Conservation (phyloP, 352 stramenopile species). For the Pythium chondricola region DNA sequence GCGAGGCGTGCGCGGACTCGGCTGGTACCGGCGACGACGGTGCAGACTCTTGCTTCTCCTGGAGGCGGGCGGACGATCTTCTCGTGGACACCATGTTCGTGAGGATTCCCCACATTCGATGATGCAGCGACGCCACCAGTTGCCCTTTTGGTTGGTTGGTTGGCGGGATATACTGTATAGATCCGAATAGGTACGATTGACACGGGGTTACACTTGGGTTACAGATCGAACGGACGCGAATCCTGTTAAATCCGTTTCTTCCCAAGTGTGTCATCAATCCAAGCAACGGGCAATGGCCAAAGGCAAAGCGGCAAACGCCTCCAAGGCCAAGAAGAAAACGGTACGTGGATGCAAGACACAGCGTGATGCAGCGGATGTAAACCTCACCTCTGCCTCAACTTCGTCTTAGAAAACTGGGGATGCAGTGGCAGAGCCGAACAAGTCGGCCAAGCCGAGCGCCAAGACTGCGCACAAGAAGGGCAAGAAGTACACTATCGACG, state of each 20-base stretch:
- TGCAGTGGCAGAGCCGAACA: background rate
- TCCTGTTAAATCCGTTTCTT: too few relatives aligned
- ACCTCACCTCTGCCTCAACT: too few relatives aligned
- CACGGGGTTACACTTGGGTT: conserved; percentile 1
- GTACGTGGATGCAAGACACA: background rate
- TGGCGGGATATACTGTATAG: conserved; percentile 1
- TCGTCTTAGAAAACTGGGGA: background rate
- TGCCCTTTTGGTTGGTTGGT: conserved; percentile 18
- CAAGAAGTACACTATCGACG: conserved; percentile 17
- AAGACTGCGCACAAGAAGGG: conserved; percentile 29
- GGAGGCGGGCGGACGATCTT: conserved; percentile 48
- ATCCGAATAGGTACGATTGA: conserved; percentile 12
- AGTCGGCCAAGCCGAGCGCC: conserved; percentile 4
- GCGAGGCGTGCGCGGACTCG: background rate
- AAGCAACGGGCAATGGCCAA: conserved; percentile 14
- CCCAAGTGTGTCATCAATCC: background rate
- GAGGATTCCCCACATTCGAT: conserved; percentile 23
- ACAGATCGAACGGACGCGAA: background rate
- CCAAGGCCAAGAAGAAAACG: conserved; percentile 20
- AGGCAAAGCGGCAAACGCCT: conserved; percentile 1
- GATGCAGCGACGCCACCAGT: background rate
- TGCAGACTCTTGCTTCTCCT: conserved; percentile 32
- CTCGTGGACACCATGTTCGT: conserved; percentile 61
- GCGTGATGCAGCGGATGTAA: background rate
- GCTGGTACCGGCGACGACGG: conserved; percentile 15